These are phyloP conservation scores for Pseudocercospora ulei DNA, from an alignment of 2,329 filamentous ascomycete genomes.

Conservation along the genomic window DNA sequence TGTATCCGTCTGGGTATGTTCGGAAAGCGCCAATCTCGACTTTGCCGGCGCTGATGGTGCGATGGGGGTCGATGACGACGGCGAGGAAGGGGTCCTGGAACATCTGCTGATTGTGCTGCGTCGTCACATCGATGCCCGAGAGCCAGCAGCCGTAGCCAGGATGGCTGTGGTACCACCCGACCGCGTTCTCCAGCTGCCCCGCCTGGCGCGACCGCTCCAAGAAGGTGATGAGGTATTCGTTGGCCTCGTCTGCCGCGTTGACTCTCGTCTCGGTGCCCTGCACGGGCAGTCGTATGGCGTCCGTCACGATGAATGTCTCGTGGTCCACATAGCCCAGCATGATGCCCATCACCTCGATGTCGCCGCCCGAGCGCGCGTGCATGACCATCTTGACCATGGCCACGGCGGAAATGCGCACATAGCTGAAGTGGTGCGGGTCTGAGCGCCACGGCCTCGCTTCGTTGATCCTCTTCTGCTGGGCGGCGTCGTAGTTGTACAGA, in stretches of 20 bases:
- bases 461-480: slow-evolving; percentile 57
- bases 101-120: slow-evolving; percentile 73
- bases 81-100: slow-evolving; percentile 87
- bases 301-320: slow-evolving; percentile 81
- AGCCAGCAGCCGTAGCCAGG: slow-evolving; percentile 98
- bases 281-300: slow-evolving; percentile 85
- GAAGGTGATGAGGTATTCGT: slow-evolving; percentile 93
- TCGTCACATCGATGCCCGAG: slow-evolving; percentile 86
- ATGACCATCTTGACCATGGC: slow-evolving; percentile 98
- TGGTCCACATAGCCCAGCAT: slow-evolving; percentile 92
- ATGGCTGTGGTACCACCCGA: slow-evolving; percentile 97
- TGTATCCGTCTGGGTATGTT: slow-evolving; percentile 71
- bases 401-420: slow-evolving; percentile 84
- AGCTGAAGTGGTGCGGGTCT: slow-evolving; percentile 81
- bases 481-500: slow-evolving; percentile 72
- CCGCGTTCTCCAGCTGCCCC: slow-evolving; percentile 76
- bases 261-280: slow-evolving; percentile 98
- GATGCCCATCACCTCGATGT: slow-evolving; percentile 89
- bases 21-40: slow-evolving; percentile 96
- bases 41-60: slow-evolving; percentile 86
- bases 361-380: slow-evolving; percentile 91
- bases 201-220: slow-evolving; percentile 63
- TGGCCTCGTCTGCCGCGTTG: slow-evolving; percentile 89
- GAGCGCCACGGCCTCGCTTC: slow-evolving; percentile 62
- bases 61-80: slow-evolving; percentile 91